phyloP scores from a whole-genome alignment of 2,329 filamentous ascomycete genomes.

The Lecanicillium sp. region DNA sequence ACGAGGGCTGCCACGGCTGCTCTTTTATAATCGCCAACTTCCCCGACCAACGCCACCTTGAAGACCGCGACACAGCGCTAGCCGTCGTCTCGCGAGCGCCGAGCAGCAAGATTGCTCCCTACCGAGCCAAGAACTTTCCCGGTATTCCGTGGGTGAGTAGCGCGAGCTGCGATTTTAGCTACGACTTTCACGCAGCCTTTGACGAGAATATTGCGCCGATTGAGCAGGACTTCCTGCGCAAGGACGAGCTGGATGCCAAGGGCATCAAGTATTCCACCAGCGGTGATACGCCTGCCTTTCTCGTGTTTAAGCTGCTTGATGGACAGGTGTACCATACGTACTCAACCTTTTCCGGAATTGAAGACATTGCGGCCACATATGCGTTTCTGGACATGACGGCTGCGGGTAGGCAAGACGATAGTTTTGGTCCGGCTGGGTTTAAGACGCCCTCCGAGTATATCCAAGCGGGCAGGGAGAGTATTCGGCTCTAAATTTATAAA shows the following conservation, averaged over 20 bases:
- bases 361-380: slow-evolving; percentile 13
- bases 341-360: slow-evolving; percentile 15
- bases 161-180: slow-evolving; percentile 22
- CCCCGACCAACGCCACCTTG: slow-evolving; percentile 22
- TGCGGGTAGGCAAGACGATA: slow-evolving; percentile 17
- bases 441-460: no score
- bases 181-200: slow-evolving; percentile 22
- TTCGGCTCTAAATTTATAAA: no score
- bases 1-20: slow-evolving; percentile 24
- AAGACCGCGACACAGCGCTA: slow-evolving; percentile 21
- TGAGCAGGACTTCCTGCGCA: slow-evolving; percentile 10
- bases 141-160: slow-evolving; percentile 25
- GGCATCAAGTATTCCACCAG: slow-evolving; percentile 12
- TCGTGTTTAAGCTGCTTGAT: slow-evolving; percentile 21
- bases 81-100: slow-evolving; percentile 25
- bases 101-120: slow-evolving; percentile 21
- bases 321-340: slow-evolving; percentile 25
- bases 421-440: no score
- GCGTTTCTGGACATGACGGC: slow-evolving; percentile 18
- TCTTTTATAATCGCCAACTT: slow-evolving; percentile 25
- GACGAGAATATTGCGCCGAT: slow-evolving; percentile 15
- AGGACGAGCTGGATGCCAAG: slow-evolving; percentile 12
- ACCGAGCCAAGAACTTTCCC: slow-evolving; percentile 26
- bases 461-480: no score
- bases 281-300: slow-evolving; percentile 20